Percentiles rank a stretch among this genome's conserved stretches.
Evolutionary conservation across 805 yeast genomes (phyloP).

Genomic region (Peterozyma toletana): DNA sequence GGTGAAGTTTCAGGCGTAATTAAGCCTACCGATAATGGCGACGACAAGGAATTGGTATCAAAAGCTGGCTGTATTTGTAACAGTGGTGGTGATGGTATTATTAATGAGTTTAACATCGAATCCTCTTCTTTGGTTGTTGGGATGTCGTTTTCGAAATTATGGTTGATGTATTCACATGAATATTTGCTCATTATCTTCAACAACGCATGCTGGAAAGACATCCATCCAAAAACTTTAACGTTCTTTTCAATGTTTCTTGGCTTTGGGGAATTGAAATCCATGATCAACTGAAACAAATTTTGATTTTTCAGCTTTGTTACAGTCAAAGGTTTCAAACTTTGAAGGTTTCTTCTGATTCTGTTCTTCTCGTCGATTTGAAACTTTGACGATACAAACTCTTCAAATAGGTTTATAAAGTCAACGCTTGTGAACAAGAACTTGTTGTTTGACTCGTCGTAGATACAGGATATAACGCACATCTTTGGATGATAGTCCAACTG

Average conservation of each 20-base stretch:
- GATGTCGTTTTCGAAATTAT: neutral
- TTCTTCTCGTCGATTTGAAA: conserved; percentile 66
- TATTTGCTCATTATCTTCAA: conserved; percentile 54
- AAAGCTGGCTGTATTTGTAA: too few relatives aligned
- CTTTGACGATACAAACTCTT: conserved; percentile 43
- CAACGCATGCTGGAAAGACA: conserved; percentile 42
- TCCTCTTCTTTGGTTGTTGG: neutral
- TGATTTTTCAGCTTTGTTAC: conserved; percentile 38
- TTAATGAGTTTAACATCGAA: too few relatives aligned
- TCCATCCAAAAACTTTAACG: conserved; percentile 61
- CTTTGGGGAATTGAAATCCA: conserved; percentile 56
- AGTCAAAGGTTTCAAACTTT: conserved; percentile 54
- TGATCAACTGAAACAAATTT: conserved; percentile 38
- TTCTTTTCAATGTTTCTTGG: conserved; percentile 69
- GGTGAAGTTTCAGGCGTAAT: too few relatives aligned
- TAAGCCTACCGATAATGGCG: too few relatives aligned
- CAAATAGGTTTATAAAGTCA: conserved; percentile 51
- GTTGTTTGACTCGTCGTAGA: conserved; percentile 43
- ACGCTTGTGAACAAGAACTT: conserved; percentile 53
- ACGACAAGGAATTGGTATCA: too few relatives aligned
- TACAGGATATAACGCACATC: conserved; percentile 48
- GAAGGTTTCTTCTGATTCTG: conserved; percentile 59
- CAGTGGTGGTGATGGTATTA: too few relatives aligned
- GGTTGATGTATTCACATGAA: conserved; percentile 14
- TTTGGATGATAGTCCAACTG: conserved; percentile 28